These are phyloP conservation scores for Mesembryanthemum crystallinum DNA, from an alignment of 148 eudicot species.

Conservation along the genomic window DNA sequence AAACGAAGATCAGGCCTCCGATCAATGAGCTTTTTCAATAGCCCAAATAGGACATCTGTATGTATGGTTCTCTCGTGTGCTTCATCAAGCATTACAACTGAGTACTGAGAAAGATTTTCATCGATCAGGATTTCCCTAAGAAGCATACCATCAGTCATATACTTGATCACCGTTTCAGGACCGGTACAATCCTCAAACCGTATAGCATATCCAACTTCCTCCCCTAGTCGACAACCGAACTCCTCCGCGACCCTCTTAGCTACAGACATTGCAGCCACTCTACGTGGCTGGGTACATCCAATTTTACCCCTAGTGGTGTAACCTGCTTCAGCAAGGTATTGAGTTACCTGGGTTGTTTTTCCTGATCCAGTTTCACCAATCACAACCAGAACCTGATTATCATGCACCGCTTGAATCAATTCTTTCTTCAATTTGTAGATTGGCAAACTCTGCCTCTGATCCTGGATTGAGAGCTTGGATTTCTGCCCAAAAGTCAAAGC, in stretches of 20 bases:
- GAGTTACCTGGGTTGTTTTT: slow-evolving; percentile 92
- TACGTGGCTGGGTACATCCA: slow-evolving; percentile 97
- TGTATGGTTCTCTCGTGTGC: slow-evolving; percentile 95
- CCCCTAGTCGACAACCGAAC: slow-evolving; percentile 94
- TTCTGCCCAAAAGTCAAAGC: slow-evolving; percentile 88
- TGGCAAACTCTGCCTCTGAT: slow-evolving; percentile 92
- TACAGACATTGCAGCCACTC: slow-evolving; percentile 97
- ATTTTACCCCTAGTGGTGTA: slow-evolving; percentile 87
- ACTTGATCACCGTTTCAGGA: slow-evolving; percentile 89
- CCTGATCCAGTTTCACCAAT: slow-evolving; percentile 98
- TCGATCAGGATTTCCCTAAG: slow-evolving; percentile 77
- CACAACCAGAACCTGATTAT: slow-evolving; percentile 86
- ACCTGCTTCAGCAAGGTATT: slow-evolving; percentile 93
- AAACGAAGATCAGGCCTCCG: slow-evolving; percentile 82
- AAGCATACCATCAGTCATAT: slow-evolving; percentile 99
- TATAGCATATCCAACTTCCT: slow-evolving; percentile 95
- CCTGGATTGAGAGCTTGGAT: slow-evolving; percentile 82
- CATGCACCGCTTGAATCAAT: slow-evolving; percentile 74
- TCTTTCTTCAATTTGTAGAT: slow-evolving; percentile 83
- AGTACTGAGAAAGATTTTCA: slow-evolving; percentile 71
- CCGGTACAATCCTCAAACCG: slow-evolving; percentile 96
- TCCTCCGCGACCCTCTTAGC: slow-evolving; percentile 98
- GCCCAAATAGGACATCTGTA: slow-evolving; percentile 91
- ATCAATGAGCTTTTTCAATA: slow-evolving; percentile 61
- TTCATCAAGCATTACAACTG: slow-evolving; percentile 96